Base-by-base conservation (phyloP, 2,329 filamentous ascomycete genomes). In the Rhynchosporium agropyri region DNA sequence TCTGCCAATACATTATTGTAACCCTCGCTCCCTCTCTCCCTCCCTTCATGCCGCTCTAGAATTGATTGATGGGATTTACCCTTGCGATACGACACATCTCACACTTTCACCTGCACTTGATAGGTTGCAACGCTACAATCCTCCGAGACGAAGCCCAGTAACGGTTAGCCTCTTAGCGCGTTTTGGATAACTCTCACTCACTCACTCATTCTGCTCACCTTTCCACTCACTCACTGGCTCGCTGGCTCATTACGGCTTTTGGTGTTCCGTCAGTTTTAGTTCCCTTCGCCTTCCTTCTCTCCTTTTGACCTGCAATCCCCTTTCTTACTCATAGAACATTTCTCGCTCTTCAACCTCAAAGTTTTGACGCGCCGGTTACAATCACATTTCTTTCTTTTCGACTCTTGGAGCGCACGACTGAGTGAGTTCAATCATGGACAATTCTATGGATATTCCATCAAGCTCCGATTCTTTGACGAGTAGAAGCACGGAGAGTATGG, bases 401-500 rank as follows among this genome's bases (percentile, higher is more conserved):
- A 20, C 20, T 20, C 20, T 20, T 20, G 20, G 20, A 28, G n/a
- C 28, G 26, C 50, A 28, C 60, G 2, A 49, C 31, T n/a, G 4
- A 26, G 20, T 20, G 15, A 60, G 31, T 38, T 46, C 46, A 60
- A n/a, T 51, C 31, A 68, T 67, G 61, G 63, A 65, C 31, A 20
- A 45, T n/a, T 36, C 63, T 1, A 36, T 36, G 33, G 33, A 36
- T 36, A 15, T 40, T 20, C 55, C 56, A 3, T 70, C 70, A n/a
- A 68, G 65, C 51, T 70, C 69, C 4, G 70, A 60, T 9, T 73
- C 71, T 3, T 66, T 73, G 58, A 71, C 71, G 7, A 69, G 62
- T 59, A 55, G 62, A 38, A 71, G 68, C 42, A 68, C 67, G 1
- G 62, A 69, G 26, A 69, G 66, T 51, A 70, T 72, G 68, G 71